Percentiles rank a stretch among this genome's conserved stretches.
phyloP scores from a whole-genome alignment of 441 rosid genomes.

The Mallotus japonicus region DNA sequence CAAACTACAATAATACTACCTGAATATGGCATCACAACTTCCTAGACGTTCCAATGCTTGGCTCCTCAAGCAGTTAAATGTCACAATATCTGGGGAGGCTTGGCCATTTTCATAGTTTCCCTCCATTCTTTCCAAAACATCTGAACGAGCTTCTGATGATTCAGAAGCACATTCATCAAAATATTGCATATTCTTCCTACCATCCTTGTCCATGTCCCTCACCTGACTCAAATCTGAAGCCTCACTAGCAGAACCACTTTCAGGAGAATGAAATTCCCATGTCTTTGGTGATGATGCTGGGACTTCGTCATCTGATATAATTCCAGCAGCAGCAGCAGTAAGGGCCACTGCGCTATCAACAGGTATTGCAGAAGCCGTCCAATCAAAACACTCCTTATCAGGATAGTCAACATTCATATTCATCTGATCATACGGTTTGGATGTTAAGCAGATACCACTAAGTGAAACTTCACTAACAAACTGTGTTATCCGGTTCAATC shows the following conservation, averaged over 20 bases:
- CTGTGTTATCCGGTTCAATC: constrained; percentile 80
- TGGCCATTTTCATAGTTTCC: constrained; percentile 54
- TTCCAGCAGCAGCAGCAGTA: constrained; percentile 84
- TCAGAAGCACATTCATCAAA: constrained; percentile 69
- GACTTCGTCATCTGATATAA: constrained; percentile 59
- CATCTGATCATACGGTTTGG: constrained; percentile 41
- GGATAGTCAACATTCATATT: constrained; percentile 40
- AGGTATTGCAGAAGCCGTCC: constrained; percentile 83
- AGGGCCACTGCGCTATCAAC: constrained; percentile 69
- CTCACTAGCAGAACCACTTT: constrained; percentile 60
- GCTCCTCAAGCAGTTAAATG: constrained; percentile 39
- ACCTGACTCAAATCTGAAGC: constrained; percentile 64
- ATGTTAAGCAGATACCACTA: constrained; percentile 38
- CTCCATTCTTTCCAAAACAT: constrained; percentile 45
- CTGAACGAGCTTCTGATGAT: constrained; percentile 60
- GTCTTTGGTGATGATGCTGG: constrained; percentile 44
- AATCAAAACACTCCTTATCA: constrained; percentile 40
- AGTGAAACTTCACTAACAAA: constrained; percentile 74
- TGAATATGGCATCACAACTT: constrained; percentile 73
- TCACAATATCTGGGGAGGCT: constrained; percentile 64
- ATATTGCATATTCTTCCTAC: constrained; percentile 40
- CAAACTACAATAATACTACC: constrained; percentile 40
- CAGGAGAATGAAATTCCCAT: constrained; percentile 64
- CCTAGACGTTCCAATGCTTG: constrained; percentile 56
- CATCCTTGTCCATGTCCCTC: constrained; percentile 60